Conservation (phyloP, 768 basidiomycete genomes). For the Tricholoma furcatifolium region DNA sequence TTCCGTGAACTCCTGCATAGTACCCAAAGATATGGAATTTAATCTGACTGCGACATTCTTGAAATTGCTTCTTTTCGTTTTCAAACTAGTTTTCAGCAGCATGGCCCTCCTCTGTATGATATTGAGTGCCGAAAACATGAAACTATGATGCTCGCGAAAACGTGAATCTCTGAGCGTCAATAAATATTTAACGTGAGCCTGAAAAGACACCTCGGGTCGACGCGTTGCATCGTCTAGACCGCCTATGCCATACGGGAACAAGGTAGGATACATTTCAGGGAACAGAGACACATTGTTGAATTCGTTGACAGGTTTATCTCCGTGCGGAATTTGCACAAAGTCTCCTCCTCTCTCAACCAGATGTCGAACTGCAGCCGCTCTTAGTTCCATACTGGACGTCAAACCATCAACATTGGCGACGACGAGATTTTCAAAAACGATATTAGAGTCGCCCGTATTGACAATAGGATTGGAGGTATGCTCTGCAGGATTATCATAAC, state of each 20-base stretch:
- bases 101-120: no score
- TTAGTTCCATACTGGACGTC: not conserved
- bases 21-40: not conserved
- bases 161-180: no score
- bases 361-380: conserved; percentile 8
- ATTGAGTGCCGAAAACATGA: no score
- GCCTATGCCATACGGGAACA: not conserved
- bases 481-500: not conserved
- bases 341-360: not conserved
- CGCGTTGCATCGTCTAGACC: no score
- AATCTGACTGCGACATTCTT: not conserved
- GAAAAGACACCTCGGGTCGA: no score
- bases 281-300: conserved; percentile 6
- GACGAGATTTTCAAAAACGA: not conserved
- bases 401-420: not conserved
- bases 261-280: conserved; percentile 8
- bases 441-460: no score
- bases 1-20: not conserved
- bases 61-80: conserved; percentile 26
- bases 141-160: no score
- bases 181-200: no score
- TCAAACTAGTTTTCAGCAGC: no score
- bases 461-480: not conserved
- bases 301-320: not conserved
- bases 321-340: conserved; percentile 4